Evolutionary conservation across 2,329 filamentous ascomycete genomes (phyloP).

Genomic region (Ceratocystis cacaofunesta): DNA sequence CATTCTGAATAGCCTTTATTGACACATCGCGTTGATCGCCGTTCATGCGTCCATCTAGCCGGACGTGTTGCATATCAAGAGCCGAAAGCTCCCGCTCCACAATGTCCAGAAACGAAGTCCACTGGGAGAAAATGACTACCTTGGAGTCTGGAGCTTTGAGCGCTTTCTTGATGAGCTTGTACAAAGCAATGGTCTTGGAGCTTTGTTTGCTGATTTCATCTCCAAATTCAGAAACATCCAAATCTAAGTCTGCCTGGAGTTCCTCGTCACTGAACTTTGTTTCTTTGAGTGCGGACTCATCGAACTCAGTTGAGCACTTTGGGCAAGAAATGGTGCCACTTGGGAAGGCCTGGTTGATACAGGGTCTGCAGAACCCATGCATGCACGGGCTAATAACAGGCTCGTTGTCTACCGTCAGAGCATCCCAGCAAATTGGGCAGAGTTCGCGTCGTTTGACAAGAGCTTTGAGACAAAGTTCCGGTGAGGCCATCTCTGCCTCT

Average conservation of each 20-base stretch:
- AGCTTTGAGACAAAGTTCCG: not conserved
- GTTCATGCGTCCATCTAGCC: slow-evolving; percentile 71
- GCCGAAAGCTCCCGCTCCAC: slow-evolving; percentile 52
- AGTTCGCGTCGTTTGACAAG: slow-evolving; percentile 48
- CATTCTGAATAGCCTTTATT: slow-evolving; percentile 50
- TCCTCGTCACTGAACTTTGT: slow-evolving; percentile 19
- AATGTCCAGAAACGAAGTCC: slow-evolving; percentile 59
- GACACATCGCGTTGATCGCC: slow-evolving; percentile 55
- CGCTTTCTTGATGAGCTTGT: slow-evolving; percentile 59
- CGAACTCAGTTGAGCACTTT: slow-evolving; percentile 60
- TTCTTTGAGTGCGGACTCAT: slow-evolving; percentile 33
- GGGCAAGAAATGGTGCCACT: slow-evolving; percentile 65
- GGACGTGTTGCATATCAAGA: slow-evolving; percentile 46
- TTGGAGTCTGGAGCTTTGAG: slow-evolving; percentile 50
- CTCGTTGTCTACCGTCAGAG: slow-evolving; percentile 35
- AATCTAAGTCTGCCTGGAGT: slow-evolving; percentile 46
- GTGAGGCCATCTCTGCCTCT: not conserved
- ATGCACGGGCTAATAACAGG: slow-evolving; percentile 78
- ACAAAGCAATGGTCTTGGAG: slow-evolving; percentile 67
- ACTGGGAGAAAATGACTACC: slow-evolving; percentile 61
- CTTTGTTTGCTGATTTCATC: slow-evolving; percentile 50
- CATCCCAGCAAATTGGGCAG: slow-evolving; percentile 68
- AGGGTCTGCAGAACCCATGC: slow-evolving; percentile 60
- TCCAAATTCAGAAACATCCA: slow-evolving; percentile 31
- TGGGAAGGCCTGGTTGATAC: slow-evolving; percentile 48